Evolutionary conservation across 805 yeast species (phyloP).

Genomic region (Teunomyces barrocoloradensis): DNA sequence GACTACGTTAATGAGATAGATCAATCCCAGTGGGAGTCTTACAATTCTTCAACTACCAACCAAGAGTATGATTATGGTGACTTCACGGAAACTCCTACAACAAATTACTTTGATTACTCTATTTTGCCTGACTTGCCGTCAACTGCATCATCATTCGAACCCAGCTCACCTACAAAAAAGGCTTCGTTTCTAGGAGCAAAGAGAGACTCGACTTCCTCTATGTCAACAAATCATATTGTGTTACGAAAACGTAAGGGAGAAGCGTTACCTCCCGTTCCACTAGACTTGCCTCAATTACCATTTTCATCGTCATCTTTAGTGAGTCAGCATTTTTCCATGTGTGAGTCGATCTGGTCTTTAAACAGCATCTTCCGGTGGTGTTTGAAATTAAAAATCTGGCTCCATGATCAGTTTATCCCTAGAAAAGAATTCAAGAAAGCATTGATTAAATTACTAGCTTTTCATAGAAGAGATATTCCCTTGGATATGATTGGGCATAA

Average conservation of each 20-base stretch:
- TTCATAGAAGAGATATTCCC: constrained; percentile 48
- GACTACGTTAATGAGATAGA: constrained; percentile 10
- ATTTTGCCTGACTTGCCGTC: constrained; percentile 33
- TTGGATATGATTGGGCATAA: constrained; percentile 50
- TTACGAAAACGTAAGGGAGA: constrained; percentile 15
- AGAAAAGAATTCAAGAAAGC: constrained; percentile 52
- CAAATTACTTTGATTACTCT: constrained; percentile 32
- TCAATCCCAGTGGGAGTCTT: constrained; percentile 5
- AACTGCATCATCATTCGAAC: constrained; percentile 3
- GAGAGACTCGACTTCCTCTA: constrained; percentile 1
- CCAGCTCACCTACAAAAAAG: constrained; percentile 4
- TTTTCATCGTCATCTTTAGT: constrained; percentile 50
- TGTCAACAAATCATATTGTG: constrained; percentile 4
- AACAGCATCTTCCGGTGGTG: constrained; percentile 56
- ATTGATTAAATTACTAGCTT: constrained; percentile 49
- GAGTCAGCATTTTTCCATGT: constrained; percentile 47
- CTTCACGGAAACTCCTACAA: constrained; percentile 18
- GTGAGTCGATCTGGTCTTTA: constrained; percentile 46
- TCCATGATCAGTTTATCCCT: constrained; percentile 49
- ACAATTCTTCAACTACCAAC: neutral
- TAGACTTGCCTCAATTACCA: constrained; percentile 54
- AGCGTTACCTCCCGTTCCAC: constrained; percentile 42
- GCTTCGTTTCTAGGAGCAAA: neutral
- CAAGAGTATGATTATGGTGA: constrained; percentile 9
- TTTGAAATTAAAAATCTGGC: constrained; percentile 49